A percentile compares a stretch with the other conserved stretches of the same genome.
Conservation (phyloP, 129 eudicot genomes). For the Saposhnikovia divaricata region DNA sequence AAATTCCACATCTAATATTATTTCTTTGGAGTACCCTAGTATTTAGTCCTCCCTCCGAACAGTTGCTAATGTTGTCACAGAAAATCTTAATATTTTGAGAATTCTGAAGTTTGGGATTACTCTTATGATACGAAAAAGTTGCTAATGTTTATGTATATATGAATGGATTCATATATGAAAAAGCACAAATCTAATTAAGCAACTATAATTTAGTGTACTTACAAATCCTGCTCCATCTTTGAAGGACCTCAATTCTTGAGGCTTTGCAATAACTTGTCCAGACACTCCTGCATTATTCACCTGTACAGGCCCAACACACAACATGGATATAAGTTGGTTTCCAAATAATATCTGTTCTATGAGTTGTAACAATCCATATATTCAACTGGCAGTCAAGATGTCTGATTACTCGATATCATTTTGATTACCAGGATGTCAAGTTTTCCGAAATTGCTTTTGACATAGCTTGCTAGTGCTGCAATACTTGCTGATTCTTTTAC, state of each 20-base stretch:
- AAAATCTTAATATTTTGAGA: no score
- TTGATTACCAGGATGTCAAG: slow-evolving; percentile 10
- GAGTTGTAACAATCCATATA: neutral
- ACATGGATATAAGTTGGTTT: neutral
- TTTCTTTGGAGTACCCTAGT: no score
- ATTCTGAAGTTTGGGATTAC: no score
- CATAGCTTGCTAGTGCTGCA: neutral
- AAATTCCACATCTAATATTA: no score
- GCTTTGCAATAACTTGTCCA: slow-evolving; percentile 13
- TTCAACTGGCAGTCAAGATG: neutral
- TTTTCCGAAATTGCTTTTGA: slow-evolving; percentile 8
- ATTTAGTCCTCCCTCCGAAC: no score
- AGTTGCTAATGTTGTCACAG: no score
- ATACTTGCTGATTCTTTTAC: slow-evolving; percentile 10
- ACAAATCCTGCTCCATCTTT: slow-evolving; percentile 23
- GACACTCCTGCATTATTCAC: slow-evolving; percentile 27
- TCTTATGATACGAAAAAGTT: no score
- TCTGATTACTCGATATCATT: neutral
- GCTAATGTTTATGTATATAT: no score
- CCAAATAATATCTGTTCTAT: neutral
- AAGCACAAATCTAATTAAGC: no score
- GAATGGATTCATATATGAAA: no score
- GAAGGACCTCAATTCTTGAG: neutral
- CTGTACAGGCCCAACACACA: slow-evolving; percentile 3
- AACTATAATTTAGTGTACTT: slow-evolving; percentile 2